Base-by-base conservation (phyloP, 306 rosid genomes). In the Glycyrrhiza uralensis region DNA sequence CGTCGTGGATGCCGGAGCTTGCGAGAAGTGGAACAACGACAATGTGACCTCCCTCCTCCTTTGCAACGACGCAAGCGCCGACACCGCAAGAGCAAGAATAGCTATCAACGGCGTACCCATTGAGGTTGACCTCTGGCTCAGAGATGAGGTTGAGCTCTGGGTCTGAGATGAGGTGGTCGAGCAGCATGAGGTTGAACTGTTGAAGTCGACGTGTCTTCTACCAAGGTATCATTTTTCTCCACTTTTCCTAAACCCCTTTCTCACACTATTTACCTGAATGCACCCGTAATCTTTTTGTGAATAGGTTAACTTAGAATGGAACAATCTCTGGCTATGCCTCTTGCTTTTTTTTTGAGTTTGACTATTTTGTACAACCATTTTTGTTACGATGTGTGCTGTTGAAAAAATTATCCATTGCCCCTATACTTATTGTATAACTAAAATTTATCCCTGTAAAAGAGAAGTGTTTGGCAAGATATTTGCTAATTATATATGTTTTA, bases 161-260 rank as follows among this genome's bases (percentile, higher is more conserved):
- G n/a, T n/a, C n/a, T n/a, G n/a, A n/a, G n/a, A n/a, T n/a, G n/a
- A n/a, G n/a, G n/a, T n/a, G n/a, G n/a, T n/a, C n/a, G n/a, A n/a
- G n/a, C n/a, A n/a, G n/a, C n/a, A n/a, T n/a, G n/a, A n/a, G n/a
- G n/a, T n/a, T n/a, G n/a, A n/a, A n/a, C n/a, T n/a, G n/a, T n/a
- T n/a, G n/a, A n/a, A n/a, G n/a, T 67, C 97, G 97, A 56, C 98
- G 98, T 66, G 96, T 93, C 81, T 93, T 93, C 85, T 80, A 89
- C 54, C 97, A 91, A 89, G 96, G 97, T 91, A 4, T 39, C 19
- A 9, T 26, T 62, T 76, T 63, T 52, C 10, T 60, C 22, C 33
- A 9, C 12, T 66, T 6, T 6, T 29, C 26, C 9, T 1, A 24
- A 1, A 44, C 35, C 1, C 23, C 5, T 1, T 10, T 20, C 8